A percentile compares a stretch with the other conserved stretches of the same genome.
Evolutionary conservation across 2,329 filamentous ascomycete species (phyloP).

Genomic region (Penicillium concentricum): DNA sequence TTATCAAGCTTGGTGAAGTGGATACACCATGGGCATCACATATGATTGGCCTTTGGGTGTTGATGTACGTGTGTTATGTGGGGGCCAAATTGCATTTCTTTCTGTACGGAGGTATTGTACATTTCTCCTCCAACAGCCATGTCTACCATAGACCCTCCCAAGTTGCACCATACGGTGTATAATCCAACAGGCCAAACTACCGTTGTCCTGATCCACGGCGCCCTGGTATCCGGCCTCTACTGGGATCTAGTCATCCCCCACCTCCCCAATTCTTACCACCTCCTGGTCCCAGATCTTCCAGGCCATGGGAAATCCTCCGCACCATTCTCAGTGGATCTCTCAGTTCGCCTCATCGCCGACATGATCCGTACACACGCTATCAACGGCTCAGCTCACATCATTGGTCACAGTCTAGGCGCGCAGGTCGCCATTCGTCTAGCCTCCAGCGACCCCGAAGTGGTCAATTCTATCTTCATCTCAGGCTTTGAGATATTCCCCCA

Average conservation of each 20-base stretch:
- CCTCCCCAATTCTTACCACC: constrained; percentile 13
- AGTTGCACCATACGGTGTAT: not conserved
- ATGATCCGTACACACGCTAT: constrained; percentile 8
- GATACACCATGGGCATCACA: no score
- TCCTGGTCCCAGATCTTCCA: constrained; percentile 18
- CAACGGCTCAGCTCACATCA: constrained; percentile 10
- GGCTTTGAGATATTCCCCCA: constrained; percentile 5
- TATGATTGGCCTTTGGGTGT: no score
- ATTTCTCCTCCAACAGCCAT: not conserved
- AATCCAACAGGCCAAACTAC: not conserved
- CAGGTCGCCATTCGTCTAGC: constrained; percentile 13
- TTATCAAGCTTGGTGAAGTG: no score
- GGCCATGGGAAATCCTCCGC: constrained; percentile 14
- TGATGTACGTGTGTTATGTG: no score
- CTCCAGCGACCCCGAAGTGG: constrained; percentile 1
- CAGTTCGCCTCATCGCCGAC: not conserved
- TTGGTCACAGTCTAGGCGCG: constrained; percentile 18
- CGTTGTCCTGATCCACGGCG: constrained; percentile 17
- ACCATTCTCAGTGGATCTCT: constrained; percentile 11
- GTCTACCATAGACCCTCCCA: not conserved
- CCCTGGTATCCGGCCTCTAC: constrained; percentile 9
- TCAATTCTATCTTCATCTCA: constrained; percentile 9
- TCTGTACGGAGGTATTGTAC: no score
- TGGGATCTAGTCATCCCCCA: constrained; percentile 11
- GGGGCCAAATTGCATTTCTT: no score